Evolutionary conservation across 2,329 filamentous ascomycete species (phyloP).

Genomic region (Claviceps citrina): DNA sequence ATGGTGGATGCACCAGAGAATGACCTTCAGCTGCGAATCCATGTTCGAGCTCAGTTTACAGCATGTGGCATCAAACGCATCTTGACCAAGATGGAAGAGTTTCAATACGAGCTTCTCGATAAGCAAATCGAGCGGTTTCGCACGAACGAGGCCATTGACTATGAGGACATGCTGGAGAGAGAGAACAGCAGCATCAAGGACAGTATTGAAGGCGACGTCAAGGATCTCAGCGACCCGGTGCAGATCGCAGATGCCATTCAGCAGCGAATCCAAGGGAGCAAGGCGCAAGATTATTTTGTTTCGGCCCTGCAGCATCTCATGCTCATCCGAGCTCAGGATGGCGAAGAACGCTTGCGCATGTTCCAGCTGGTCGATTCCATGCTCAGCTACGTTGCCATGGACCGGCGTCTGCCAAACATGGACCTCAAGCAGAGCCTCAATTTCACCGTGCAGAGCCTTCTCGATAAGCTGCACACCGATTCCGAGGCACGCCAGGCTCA

Average conservation of each 20-base stretch:
- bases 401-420: slow-evolving; percentile 85
- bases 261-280: slow-evolving; percentile 64
- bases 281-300: slow-evolving; percentile 87
- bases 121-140: slow-evolving; percentile 93
- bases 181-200: slow-evolving; percentile 87
- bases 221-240: slow-evolving; percentile 79
- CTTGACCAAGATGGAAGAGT: slow-evolving; percentile 89
- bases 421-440: slow-evolving; percentile 95
- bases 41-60: slow-evolving; percentile 90
- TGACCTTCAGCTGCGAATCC: slow-evolving; percentile 80
- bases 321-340: slow-evolving; percentile 78
- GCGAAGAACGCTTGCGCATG: slow-evolving; percentile 82
- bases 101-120: slow-evolving; percentile 96
- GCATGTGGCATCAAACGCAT: slow-evolving; percentile 91
- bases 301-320: slow-evolving; percentile 91
- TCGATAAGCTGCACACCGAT: slow-evolving; percentile 94
- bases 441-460: slow-evolving; percentile 86
- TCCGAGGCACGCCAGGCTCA: slow-evolving; percentile 83
- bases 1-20: slow-evolving; percentile 79
- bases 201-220: slow-evolving; percentile 68
- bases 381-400: slow-evolving; percentile 98
- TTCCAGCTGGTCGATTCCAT: slow-evolving; percentile 98
- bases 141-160: slow-evolving; percentile 91
- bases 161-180: slow-evolving; percentile 87
- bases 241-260: slow-evolving; percentile 94